Evolutionary conservation across 192 early-diverging fungal species (phyloP).

Genomic region (Linnemannia schmuckeri): DNA sequence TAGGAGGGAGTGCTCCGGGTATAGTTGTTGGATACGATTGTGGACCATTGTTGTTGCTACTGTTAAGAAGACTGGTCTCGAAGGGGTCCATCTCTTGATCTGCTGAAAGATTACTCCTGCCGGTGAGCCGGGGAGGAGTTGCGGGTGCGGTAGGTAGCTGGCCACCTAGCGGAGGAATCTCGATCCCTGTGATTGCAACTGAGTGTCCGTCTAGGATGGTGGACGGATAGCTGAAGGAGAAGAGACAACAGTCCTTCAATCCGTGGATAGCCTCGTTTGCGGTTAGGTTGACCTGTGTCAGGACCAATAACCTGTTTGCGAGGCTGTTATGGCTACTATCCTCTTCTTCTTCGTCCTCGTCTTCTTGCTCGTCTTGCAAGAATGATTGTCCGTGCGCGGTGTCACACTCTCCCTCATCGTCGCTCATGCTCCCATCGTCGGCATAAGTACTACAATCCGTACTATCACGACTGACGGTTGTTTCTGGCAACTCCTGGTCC

Average conservation of each 20-base stretch:
- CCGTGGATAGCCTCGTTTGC: conserved; percentile 20
- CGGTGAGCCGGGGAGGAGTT: neutral
- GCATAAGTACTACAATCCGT: neutral
- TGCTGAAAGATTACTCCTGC: neutral
- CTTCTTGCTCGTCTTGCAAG: neutral
- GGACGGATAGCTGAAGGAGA: conserved; percentile 44
- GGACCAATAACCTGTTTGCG: conserved; percentile 24
- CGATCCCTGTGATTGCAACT: neutral
- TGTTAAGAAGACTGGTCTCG: neutral
- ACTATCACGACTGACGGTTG: neutral
- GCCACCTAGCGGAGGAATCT: neutral
- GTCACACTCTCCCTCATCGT: neutral
- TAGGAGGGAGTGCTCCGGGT: neutral
- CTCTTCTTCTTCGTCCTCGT: conserved; percentile 17
- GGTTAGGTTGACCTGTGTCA: conserved; percentile 24
- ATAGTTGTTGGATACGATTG: neutral
- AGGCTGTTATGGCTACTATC: conserved; percentile 42
- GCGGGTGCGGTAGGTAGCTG: neutral
- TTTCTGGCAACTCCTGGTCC: neutral
- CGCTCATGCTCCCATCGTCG: neutral
- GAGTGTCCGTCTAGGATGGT: neutral
- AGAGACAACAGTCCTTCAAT: conserved; percentile 11
- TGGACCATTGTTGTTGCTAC: neutral
- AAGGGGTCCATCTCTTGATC: neutral
- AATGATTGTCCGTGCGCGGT: neutral